These are phyloP conservation scores for Syzygium grande DNA, from an alignment of 345 rosid genomes.

Conservation along the genomic window DNA sequence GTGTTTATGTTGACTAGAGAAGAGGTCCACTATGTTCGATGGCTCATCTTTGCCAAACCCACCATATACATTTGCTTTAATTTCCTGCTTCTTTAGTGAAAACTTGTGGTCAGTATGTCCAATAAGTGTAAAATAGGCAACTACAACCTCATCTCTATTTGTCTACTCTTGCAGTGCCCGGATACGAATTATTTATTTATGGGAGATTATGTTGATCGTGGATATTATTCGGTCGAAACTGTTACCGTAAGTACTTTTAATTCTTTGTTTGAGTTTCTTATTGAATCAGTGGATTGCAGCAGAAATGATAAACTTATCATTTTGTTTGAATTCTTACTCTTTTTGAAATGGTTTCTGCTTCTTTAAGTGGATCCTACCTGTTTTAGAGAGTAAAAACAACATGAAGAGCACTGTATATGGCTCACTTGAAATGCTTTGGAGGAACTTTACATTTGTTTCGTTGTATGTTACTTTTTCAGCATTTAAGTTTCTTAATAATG, in stretches of 20 bases:
- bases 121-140: not conserved
- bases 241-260: slow-evolving; percentile 52
- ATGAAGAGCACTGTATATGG: not conserved
- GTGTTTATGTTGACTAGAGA: not conserved
- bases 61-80: not conserved
- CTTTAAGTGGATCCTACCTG: not conserved
- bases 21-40: not conserved
- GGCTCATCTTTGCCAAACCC: not conserved
- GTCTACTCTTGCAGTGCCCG: slow-evolving; percentile 54
- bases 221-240: slow-evolving; percentile 94
- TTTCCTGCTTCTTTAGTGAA: not conserved
- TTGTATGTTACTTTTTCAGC: not conserved
- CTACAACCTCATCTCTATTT: not conserved
- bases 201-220: slow-evolving; percentile 97
- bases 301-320: not conserved
- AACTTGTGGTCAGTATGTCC: not conserved
- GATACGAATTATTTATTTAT: slow-evolving; percentile 91
- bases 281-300: not conserved
- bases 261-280: not conserved
- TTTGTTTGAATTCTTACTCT: not conserved
- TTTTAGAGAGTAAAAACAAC: not conserved
- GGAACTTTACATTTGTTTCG: not conserved
- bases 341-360: not conserved
- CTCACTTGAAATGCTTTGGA: not conserved
- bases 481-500: not conserved